phyloP scores from a whole-genome alignment of 2,329 filamentous ascomycete genomes.

The Phoma herbarum region DNA sequence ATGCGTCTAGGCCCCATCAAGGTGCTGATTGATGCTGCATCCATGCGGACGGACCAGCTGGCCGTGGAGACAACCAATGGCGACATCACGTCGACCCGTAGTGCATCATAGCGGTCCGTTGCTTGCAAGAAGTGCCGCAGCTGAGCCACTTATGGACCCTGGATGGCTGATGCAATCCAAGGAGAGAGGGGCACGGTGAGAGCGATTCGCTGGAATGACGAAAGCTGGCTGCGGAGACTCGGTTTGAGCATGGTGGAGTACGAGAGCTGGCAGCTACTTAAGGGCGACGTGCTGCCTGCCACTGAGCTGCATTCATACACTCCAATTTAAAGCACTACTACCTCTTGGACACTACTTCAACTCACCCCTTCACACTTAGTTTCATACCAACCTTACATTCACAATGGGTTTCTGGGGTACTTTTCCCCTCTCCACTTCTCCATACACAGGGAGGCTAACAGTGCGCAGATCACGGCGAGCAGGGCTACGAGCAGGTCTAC shows the following conservation, averaged over 20 bases:
- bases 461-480: constrained; percentile 59
- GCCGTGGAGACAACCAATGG: constrained; percentile 29
- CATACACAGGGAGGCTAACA: too few relatives aligned
- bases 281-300: constrained; percentile 4
- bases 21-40: constrained; percentile 23
- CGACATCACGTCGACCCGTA: background rate
- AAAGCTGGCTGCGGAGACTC: constrained; percentile 11
- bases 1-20: constrained; percentile 34
- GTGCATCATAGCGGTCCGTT: constrained; percentile 27
- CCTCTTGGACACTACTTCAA: background rate
- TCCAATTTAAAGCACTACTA: background rate
- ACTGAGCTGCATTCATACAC: background rate
- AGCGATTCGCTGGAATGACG: constrained; percentile 28
- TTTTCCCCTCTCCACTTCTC: constrained; percentile 12
- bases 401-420: constrained; percentile 58
- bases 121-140: constrained; percentile 6
- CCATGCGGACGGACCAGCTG: constrained; percentile 1
- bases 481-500: constrained; percentile 66
- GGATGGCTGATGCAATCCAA: constrained; percentile 28
- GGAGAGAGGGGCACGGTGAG: constrained; percentile 30
- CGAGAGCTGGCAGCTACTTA: constrained; percentile 27
- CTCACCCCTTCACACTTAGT: background rate
- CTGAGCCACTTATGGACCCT: constrained; percentile 37
- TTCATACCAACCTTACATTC: constrained; percentile 13
- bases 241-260: constrained; percentile 6